Conservation (phyloP, 1,139 yeast genomes). For the Pneumocystis oryctolagi region DNA sequence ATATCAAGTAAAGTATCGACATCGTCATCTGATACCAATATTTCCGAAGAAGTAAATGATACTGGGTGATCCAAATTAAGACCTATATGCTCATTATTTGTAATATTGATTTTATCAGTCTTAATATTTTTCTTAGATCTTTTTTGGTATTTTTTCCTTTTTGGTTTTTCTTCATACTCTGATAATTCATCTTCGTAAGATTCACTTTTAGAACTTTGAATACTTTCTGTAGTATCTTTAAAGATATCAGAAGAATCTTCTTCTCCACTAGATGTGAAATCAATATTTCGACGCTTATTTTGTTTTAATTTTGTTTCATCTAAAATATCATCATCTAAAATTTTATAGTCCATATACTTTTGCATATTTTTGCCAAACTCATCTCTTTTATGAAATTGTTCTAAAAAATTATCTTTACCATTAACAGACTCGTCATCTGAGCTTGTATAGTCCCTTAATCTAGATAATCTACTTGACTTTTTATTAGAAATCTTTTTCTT, state of each 20-base stretch:
- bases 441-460: neutral
- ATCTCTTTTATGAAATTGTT: neutral
- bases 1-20: constrained; percentile 31
- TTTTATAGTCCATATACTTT: neutral
- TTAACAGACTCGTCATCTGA: neutral
- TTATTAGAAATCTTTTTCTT: neutral
- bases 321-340: neutral
- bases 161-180: constrained; percentile 25
- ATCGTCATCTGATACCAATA: constrained; percentile 21
- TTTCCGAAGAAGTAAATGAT: neutral
- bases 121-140: constrained; percentile 11
- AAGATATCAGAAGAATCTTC: neutral
- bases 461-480: neutral
- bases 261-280: neutral
- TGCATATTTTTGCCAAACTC: neutral
- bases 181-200: constrained; percentile 9
- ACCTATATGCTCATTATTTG: neutral
- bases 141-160: constrained; percentile 23
- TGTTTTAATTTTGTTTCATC: neutral
- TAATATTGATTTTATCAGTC: neutral
- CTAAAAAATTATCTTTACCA: neutral
- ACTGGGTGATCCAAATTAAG: neutral
- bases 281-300: neutral
- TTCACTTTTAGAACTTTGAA: neutral
- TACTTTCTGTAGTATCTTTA: neutral